These are phyloP conservation scores for Tulasnella sp. DNA, from an alignment of 768 basidiomycete genomes.

Conservation along the genomic window DNA sequence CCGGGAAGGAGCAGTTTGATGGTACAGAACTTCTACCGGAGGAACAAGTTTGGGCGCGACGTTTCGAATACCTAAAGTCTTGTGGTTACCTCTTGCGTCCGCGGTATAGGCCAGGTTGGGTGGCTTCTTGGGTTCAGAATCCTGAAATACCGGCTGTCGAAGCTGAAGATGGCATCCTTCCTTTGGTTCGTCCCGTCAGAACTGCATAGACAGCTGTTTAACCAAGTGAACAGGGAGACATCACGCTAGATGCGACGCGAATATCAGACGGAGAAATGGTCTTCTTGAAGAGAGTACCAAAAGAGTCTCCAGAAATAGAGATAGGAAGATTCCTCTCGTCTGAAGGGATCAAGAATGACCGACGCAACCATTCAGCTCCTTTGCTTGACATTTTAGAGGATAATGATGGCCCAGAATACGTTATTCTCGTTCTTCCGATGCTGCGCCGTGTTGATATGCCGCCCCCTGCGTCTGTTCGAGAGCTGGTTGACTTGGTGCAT, in stretches of 20 bases:
- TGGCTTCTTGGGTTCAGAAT: neutral
- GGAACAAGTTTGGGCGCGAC: neutral
- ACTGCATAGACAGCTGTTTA: neutral
- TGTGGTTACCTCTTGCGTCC: conserved; percentile 1
- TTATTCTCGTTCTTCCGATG: conserved; percentile 3
- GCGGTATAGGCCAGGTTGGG: neutral
- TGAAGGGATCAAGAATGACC: neutral
- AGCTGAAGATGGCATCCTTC: neutral
- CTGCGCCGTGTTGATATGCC: conserved; percentile 4
- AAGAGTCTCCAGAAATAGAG: neutral
- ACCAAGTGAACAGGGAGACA: neutral
- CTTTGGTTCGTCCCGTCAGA: neutral
- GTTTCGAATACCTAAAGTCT: conserved; percentile 2
- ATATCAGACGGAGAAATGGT: neutral
- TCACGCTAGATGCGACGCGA: neutral
- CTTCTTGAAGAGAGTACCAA: neutral
- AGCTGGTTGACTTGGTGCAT: conserved; percentile 1
- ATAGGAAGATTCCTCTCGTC: neutral
- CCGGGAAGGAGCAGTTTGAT: no score
- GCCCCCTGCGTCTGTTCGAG: neutral
- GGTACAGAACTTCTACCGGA: no score
- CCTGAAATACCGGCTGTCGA: neutral
- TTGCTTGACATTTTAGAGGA: conserved; percentile 7
- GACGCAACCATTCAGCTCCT: conserved; percentile 5
- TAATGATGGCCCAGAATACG: neutral